Evolutionary conservation across 768 basidiomycete genomes (phyloP), one percentile per base, ranked within the genome.

Genomic region (Tricholoma saponaceum): DNA sequence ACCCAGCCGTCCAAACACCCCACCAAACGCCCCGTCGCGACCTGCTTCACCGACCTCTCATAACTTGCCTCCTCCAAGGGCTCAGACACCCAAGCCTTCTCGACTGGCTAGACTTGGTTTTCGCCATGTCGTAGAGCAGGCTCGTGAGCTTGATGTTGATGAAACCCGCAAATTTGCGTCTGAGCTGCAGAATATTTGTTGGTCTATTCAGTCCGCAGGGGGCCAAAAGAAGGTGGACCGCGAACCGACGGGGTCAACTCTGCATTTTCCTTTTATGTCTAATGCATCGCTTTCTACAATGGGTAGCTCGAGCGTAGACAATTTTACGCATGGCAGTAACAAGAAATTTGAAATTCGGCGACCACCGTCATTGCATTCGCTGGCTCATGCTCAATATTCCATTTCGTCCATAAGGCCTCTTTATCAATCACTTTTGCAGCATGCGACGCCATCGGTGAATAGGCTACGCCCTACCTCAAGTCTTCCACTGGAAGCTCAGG

Each of bases 71-170:
- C 62, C 39, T 62, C 60, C 67, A 33, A 68, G 66, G 46, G 60
- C 68, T 5, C 73, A 71, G 52, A 72, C 81, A 0, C 79, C 82
- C 9, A 85, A 82, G 61, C 75, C 74, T 4, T 83, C 80, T 32
- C 74, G 80, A 13, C 66, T 86, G 28, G 76, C 76, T 5, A 76
- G 76, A 47, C 68, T 85, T 12, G 84, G 81, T 1, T 83, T 87
- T 60, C 77, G 77, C 49, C 84, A 89, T 22, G 82, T 87, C 12
- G 86, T 88, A 0, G 87, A 89, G 32, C 78, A 83, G 56, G 86
- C 75, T 3, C 79, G 78, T 25, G 84, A 83, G 54, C 73, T 76
- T 39, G 72, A 73, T 18, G 69, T 74, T 0, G 81, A 84, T 43
- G 80, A 84, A 50, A 69, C 71, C 14, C 75, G 74, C 13, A 78